Base-by-base conservation (phyloP, 2,329 filamentous ascomycete species). In the Pezizomycotina sp. region DNA sequence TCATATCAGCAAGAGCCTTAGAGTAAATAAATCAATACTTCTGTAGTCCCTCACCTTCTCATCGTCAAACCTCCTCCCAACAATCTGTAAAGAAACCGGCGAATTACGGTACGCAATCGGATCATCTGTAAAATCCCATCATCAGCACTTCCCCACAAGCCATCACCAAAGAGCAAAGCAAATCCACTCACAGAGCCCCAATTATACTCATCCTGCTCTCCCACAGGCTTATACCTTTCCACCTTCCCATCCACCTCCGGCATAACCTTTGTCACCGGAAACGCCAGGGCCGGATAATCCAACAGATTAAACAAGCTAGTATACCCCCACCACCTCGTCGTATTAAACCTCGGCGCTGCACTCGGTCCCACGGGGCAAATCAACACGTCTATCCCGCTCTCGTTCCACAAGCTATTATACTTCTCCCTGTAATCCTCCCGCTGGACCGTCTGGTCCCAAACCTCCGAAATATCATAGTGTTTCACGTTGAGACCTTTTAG, bases 241-340 rank as follows among this genome's bases (percentile, higher is more conserved):
- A 61, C 58, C 25, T 51, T 55, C 15, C 42, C 42, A 46, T 69
- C 65, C 9, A 55, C 48, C 1, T 48, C 48, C 1, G 57, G 57
- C 35, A 65, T 58, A 1, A 63, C 60, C 26, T 56, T 51, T 2
- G 58, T 58, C 1, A 66, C 68, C 0, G 74, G 74, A 50, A 79
- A 75, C 0, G 71, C 62, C 2, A 67, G 53, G 6, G 62, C 65
- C 0, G 74, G 70, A 52, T 76, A 77, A 52, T 80, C 73, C 1
- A 79, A 62, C 26, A 78, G 48, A 50, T 79, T 80, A 71, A 73
- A 79, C 43, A 72, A 65, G 0, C 64, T 58, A 0, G 71, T 76
- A 47, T 79, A 80, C 1, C 64, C 65, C 71, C 72, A 79, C 60
- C 52, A 75, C 49, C 41, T 60, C 55, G 45, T 69, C 53, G 44